Percentiles rank a stretch among this genome's conserved stretches.
Conservation (phyloP, 1,139 yeast species). For the Geotrichum aggregatum region DNA sequence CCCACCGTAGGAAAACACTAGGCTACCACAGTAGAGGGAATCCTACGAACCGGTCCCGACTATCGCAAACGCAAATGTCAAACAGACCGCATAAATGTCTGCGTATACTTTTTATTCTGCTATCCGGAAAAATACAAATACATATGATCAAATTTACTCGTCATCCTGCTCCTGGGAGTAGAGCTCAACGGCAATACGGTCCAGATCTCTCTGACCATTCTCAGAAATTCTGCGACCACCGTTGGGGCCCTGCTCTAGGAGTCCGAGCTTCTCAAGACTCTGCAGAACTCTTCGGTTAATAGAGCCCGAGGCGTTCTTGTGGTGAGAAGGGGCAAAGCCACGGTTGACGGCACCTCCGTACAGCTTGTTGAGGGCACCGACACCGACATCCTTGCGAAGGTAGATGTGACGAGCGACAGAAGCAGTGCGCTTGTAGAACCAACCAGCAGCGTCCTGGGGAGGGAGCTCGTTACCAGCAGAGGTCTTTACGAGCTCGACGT, state of each 20-base stretch:
- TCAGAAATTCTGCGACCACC: constrained; percentile 99
- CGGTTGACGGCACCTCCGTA: constrained; percentile 99
- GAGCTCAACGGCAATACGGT: constrained; percentile 99
- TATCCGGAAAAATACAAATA: constrained; percentile 12
- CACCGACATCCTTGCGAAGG: constrained; percentile 99
- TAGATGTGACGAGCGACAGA: constrained; percentile 99
- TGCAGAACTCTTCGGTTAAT: constrained; percentile 98
- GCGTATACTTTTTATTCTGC: constrained; percentile 11
- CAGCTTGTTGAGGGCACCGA: constrained; percentile 96
- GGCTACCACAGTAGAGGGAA: no score
- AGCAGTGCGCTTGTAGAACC: constrained; percentile 99
- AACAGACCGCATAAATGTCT: background rate
- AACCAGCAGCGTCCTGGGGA: constrained; percentile 98
- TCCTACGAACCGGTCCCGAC: no score
- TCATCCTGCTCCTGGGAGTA: constrained; percentile 63
- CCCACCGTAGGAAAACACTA: no score
- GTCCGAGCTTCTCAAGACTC: constrained; percentile 97
- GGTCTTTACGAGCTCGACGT: constrained; percentile 99
- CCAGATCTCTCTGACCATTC: constrained; percentile 99
- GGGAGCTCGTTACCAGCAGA: constrained; percentile 98
- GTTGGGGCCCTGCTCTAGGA: constrained; percentile 91
- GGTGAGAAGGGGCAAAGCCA: constrained; percentile 98
- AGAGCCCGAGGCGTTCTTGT: constrained; percentile 98
- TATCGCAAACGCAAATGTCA: no score
- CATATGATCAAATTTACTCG: constrained; percentile 21